These are phyloP conservation scores for Ustulina deusta DNA, from an alignment of 2,329 filamentous ascomycete genomes.

Conservation along the genomic window DNA sequence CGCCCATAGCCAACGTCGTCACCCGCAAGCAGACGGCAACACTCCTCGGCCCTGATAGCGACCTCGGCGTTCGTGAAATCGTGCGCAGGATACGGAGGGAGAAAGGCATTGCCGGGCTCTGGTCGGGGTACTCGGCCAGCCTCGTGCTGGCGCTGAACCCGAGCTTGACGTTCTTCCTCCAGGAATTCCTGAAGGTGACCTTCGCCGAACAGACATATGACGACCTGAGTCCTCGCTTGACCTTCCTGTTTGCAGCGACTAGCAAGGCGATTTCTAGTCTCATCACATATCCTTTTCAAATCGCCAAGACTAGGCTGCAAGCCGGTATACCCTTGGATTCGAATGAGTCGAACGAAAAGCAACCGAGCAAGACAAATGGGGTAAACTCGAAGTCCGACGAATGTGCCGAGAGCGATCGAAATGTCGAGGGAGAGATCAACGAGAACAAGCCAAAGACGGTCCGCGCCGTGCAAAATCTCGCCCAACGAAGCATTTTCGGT, in stretches of 20 bases:
- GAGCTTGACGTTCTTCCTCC: slow-evolving; percentile 85
- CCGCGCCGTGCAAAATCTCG: slow-evolving; percentile 46
- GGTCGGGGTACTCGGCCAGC: slow-evolving; percentile 87
- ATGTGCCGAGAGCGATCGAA: slow-evolving; percentile 26
- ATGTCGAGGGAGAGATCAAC: slow-evolving; percentile 48
- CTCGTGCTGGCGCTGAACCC: slow-evolving; percentile 87
- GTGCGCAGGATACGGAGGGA: slow-evolving; percentile 73
- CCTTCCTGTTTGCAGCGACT: slow-evolving; percentile 72
- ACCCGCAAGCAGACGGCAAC: slow-evolving; percentile 81
- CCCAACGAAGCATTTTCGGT: slow-evolving; percentile 68
- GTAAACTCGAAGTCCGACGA: slow-evolving; percentile 15
- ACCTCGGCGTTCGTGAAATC: slow-evolving; percentile 66
- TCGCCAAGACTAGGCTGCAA: slow-evolving; percentile 85
- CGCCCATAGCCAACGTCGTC: slow-evolving; percentile 84
- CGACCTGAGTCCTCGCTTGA: slow-evolving; percentile 47
- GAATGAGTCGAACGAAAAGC: slow-evolving; percentile 19
- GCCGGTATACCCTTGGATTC: slow-evolving; percentile 59
- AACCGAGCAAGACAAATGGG: neutral
- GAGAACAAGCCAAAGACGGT: slow-evolving; percentile 50
- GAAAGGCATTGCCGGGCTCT: slow-evolving; percentile 80
- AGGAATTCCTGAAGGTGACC: slow-evolving; percentile 74
- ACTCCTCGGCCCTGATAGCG: slow-evolving; percentile 38
- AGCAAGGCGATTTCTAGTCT: slow-evolving; percentile 83
- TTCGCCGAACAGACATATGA: slow-evolving; percentile 60
- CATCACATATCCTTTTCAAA: slow-evolving; percentile 86